These are phyloP conservation scores for Lichtheimia hyalospora DNA, from an alignment of 371 early-diverging fungal species.

Conservation along the genomic window DNA sequence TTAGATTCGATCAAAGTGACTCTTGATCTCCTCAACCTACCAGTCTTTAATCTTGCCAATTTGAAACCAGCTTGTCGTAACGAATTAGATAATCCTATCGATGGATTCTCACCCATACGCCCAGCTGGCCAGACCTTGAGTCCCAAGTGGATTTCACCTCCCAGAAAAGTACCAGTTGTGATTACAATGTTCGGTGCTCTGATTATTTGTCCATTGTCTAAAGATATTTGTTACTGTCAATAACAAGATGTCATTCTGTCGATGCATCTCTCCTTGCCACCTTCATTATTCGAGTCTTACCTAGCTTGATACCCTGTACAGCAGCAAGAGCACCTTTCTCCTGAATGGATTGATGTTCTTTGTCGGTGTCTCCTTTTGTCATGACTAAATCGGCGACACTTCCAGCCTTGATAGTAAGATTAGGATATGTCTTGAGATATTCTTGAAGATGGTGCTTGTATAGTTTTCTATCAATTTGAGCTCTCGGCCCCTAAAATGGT, in stretches of 20 bases:
- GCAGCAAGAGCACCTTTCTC: conserved; percentile 28
- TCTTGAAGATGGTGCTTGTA: conserved; percentile 78
- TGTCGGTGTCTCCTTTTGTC: conserved; percentile 31
- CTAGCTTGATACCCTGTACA: conserved; percentile 41
- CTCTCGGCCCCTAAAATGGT: conserved; percentile 67
- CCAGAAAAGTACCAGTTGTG: conserved; percentile 85
- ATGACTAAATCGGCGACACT: conserved; percentile 76
- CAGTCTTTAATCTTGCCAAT: conserved; percentile 80
- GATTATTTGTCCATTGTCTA: conserved; percentile 69
- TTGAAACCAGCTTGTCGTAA: conserved; percentile 74
- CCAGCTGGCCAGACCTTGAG: conserved; percentile 78
- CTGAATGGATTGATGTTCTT: conserved; percentile 23
- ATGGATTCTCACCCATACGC: conserved; percentile 75
- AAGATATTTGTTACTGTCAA: background rate
- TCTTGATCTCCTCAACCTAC: conserved; percentile 13
- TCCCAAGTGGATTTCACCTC: conserved; percentile 86
- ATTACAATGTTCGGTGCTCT: conserved; percentile 75
- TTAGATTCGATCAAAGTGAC: background rate
- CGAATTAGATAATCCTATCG: conserved; percentile 75
- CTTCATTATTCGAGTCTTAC: conserved; percentile 16
- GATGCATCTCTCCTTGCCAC: conserved; percentile 1
- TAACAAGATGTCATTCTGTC: background rate
- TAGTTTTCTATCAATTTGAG: conserved; percentile 81
- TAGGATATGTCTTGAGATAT: conserved; percentile 62
- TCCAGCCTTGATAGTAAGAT: conserved; percentile 69